A percentile compares a stretch with the other conserved stretches of the same genome.
Evolutionary conservation across 768 basidiomycete genomes (phyloP).

Genomic region (Hemileccinum impolitum): DNA sequence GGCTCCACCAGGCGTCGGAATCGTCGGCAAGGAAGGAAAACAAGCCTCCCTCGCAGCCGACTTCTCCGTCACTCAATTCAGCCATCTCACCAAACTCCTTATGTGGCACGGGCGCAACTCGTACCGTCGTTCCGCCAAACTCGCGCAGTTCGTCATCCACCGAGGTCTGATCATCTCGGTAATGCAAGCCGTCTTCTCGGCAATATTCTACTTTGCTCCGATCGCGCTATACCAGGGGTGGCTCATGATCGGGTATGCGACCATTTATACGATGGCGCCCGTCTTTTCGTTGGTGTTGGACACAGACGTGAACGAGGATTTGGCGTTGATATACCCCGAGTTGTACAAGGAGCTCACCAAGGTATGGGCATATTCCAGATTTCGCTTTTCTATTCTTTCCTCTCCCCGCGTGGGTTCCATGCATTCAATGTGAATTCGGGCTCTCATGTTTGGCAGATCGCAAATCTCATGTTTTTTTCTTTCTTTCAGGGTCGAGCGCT

Average conservation of each 20-base stretch:
- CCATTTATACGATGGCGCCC: slow-evolving; percentile 96
- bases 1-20: slow-evolving; percentile 73
- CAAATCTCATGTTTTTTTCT: no score
- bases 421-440: no score
- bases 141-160: slow-evolving; percentile 98
- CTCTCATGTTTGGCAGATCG: no score
- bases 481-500: slow-evolving; percentile 86
- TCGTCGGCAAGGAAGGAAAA: slow-evolving; percentile 98
- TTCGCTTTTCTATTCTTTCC: background rate
- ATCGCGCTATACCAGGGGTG: slow-evolving; percentile 98
- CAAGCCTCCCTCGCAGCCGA: slow-evolving; percentile 99
- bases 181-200: slow-evolving; percentile 96
- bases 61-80: slow-evolving; percentile 97
- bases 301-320: slow-evolving; percentile 91
- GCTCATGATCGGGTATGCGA: slow-evolving; percentile 96
- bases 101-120: slow-evolving; percentile 99
- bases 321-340: slow-evolving; percentile 94
- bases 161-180: slow-evolving; percentile 95
- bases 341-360: slow-evolving; percentile 97
- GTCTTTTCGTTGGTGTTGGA: slow-evolving; percentile 97
- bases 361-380: slow-evolving; percentile 44
- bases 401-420: slow-evolving; percentile 1
- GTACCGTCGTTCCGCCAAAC: slow-evolving; percentile 95
- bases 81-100: slow-evolving; percentile 89
- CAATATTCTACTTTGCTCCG: slow-evolving; percentile 91